Evolutionary conservation across 768 basidiomycete genomes (phyloP), one percentile per base, ranked within the genome.

Genomic region (Boletus rubropictus): DNA sequence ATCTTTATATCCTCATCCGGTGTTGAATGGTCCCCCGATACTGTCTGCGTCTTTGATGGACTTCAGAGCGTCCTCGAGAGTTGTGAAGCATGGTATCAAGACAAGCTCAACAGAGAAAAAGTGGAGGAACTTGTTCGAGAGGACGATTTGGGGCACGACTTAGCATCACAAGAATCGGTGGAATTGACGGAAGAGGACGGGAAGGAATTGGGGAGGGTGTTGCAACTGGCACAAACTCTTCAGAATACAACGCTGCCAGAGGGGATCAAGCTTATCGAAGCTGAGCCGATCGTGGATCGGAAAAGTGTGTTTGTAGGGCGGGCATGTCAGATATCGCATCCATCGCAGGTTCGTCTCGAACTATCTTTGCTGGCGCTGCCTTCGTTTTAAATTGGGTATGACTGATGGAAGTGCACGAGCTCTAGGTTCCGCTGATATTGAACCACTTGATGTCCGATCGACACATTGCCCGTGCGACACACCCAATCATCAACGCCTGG

Each of bases 241-340:
- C 39, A 56, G 31, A 45, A 63, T 27, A 22, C 48, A 3, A 52
- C 57, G 7, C 62, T 84, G 15, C 85, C 86, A 0, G 72, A 75
- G 17, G 85, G 79, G 1, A 69, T 90, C n/a, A 65, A 78, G 39
- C 76, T 97, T 11, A 68, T 78, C 48, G 76, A 81, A 36, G 80
- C 87, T 0, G 88, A 90, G 47, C 80, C 94, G 1, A 90, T 97
- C 46, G 70, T 77, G 7, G 94, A 95, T 64, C 75, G 92, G 22
- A 94, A 87, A 63, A 90, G 87, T 51, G 73, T 75, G 1, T 96
- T 97, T 57, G 73, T 95, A 7, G 93, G 92, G 8, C 78, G 91
- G 18, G 90, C 91, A 1, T 90, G 89, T 63, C 71, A 70, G 36
- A 84, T 95, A 59, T 78, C 80, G 6, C 75, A 89, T 65, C 86